Evolutionary conservation across 106 monocot genomes (phyloP).

Genomic region (Dendrobium catenatum): DNA sequence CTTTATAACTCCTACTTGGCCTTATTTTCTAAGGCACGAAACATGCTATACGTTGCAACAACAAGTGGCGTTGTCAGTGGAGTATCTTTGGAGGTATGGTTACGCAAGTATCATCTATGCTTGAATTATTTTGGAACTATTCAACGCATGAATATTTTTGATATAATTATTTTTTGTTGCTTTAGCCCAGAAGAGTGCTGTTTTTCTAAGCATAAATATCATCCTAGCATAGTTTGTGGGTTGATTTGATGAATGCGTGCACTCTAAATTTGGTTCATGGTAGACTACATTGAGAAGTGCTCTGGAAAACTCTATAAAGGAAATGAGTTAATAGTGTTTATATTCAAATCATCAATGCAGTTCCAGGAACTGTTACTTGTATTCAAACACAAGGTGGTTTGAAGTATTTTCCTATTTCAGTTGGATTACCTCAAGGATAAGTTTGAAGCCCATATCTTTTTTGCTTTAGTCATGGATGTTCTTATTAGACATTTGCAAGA

Average conservation of each 20-base stretch:
- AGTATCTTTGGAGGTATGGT: slow-evolving; percentile 54
- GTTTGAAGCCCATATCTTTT: too few relatives aligned
- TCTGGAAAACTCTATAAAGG: too few relatives aligned
- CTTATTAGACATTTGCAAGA: too few relatives aligned
- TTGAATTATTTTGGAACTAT: background rate
- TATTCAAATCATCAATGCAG: too few relatives aligned
- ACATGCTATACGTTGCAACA: slow-evolving; percentile 67
- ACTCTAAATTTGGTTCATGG: background rate
- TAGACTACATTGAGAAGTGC: background rate
- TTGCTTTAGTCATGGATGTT: too few relatives aligned
- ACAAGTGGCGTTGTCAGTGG: slow-evolving; percentile 78
- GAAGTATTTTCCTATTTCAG: too few relatives aligned
- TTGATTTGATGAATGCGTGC: background rate
- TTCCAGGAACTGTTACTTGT: too few relatives aligned
- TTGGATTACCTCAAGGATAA: too few relatives aligned
- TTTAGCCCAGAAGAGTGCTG: too few relatives aligned
- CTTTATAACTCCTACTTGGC: background rate
- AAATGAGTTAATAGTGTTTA: too few relatives aligned
- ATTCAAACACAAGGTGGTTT: too few relatives aligned
- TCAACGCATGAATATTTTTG: background rate
- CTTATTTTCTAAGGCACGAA: slow-evolving; percentile 21
- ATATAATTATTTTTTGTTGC: background rate
- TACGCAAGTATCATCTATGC: background rate
- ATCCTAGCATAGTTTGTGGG: background rate
- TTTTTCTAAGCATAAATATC: background rate